These are phyloP conservation scores for Tritrichomonas foetus DNA, from an alignment of 208 protist species.

Conservation along the genomic window DNA sequence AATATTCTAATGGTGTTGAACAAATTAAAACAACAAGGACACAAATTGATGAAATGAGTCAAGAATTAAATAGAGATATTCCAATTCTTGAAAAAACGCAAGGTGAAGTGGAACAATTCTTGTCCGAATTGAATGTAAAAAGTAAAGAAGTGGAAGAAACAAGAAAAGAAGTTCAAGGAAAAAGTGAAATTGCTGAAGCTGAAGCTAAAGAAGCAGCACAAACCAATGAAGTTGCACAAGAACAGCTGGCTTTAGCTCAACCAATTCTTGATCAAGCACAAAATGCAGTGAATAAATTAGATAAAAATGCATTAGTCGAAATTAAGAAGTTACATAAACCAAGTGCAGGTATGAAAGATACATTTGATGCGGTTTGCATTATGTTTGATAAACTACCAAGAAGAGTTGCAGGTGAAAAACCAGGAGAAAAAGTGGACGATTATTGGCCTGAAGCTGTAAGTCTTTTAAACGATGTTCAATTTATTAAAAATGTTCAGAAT, in stretches of 20 bases:
- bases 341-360: neutral
- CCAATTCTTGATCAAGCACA: neutral
- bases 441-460: conserved; percentile 34
- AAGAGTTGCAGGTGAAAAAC: neutral
- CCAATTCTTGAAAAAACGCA: neutral
- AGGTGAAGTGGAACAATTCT: neutral
- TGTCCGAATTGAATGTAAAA: conserved; percentile 34
- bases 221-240: neutral
- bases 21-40: neutral
- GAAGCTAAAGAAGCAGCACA: conserved; percentile 7
- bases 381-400: conserved; percentile 25
- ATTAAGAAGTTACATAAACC: neutral
- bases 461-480: conserved; percentile 78
- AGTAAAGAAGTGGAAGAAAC: neutral
- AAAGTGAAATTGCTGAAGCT: neutral
- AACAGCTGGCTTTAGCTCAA: neutral
- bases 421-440: conserved; percentile 25
- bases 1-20: conserved; percentile 4
- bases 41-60: conserved; percentile 5
- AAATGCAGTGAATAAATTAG: neutral
- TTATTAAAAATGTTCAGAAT: conserved; percentile 83
- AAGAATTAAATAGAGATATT: neutral
- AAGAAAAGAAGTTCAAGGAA: neutral
- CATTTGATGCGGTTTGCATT: conserved; percentile 39
- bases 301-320: neutral